Evolutionary conservation across 1,284 basidiomycete species (phyloP).

Genomic region (Entoloma clypeatum): DNA sequence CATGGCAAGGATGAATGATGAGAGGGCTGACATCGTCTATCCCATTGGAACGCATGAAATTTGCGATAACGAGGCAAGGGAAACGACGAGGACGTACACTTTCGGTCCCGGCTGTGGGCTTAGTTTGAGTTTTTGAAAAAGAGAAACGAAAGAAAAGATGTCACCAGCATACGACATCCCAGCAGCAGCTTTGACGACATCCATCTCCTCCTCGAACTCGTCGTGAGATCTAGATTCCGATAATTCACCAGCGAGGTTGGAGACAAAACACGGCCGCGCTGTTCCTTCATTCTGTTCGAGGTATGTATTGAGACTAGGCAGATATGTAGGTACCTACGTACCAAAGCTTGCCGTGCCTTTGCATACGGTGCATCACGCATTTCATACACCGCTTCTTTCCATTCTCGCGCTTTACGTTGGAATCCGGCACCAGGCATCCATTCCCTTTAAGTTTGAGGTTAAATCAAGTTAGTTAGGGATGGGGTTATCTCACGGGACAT

Average conservation of each 20-base stretch:
- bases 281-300: conserved; percentile 27
- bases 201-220: conserved; percentile 21
- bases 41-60: conserved; percentile 1
- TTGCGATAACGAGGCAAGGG: background rate
- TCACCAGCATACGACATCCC: conserved; percentile 36
- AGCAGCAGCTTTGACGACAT: conserved; percentile 33
- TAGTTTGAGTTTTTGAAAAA: background rate
- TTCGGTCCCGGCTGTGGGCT: conserved; percentile 32
- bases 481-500: conserved; percentile 27
- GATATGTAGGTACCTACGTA: conserved; percentile 13
- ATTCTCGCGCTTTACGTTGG: conserved; percentile 29
- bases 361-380: conserved; percentile 36
- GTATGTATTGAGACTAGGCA: background rate
- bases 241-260: conserved; percentile 25
- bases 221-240: conserved; percentile 17
- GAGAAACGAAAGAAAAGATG: conserved; percentile 12
- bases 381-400: conserved; percentile 31
- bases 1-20: conserved; percentile 48
- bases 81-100: conserved; percentile 25
- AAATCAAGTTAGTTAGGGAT: background rate
- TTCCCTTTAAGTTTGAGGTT: conserved; percentile 12
- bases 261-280: conserved; percentile 30
- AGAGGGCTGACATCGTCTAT: conserved; percentile 42
- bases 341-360: conserved; percentile 26
- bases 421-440: conserved; percentile 37